Conservation (phyloP, 2,329 filamentous ascomycete species). For the Podosphaera fusca region DNA sequence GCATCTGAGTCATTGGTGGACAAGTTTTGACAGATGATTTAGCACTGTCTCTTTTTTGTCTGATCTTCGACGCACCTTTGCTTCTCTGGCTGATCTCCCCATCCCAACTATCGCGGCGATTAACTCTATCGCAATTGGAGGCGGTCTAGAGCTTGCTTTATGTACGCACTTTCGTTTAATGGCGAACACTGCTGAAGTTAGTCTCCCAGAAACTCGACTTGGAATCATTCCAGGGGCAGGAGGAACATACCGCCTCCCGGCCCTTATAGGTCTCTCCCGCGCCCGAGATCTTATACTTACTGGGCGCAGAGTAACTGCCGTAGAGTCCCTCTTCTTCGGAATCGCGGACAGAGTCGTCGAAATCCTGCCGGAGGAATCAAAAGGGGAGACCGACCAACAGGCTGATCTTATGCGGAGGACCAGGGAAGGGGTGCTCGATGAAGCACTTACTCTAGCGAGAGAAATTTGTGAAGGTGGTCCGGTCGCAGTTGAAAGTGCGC, state of each 20-base stretch:
- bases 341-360: slow-evolving; percentile 80
- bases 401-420: slow-evolving; percentile 31
- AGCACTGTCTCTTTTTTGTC: slow-evolving; percentile 63
- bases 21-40: not conserved
- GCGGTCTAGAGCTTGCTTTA: slow-evolving; percentile 80
- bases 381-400: slow-evolving; percentile 16
- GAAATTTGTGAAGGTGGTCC: slow-evolving; percentile 84
- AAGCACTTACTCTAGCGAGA: slow-evolving; percentile 54
- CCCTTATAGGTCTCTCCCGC: slow-evolving; percentile 52
- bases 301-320: slow-evolving; percentile 57
- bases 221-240: slow-evolving; percentile 91
- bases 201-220: slow-evolving; percentile 73
- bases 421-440: slow-evolving; percentile 43
- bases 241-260: slow-evolving; percentile 70
- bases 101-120: slow-evolving; percentile 82
- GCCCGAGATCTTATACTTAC: slow-evolving; percentile 85
- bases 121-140: slow-evolving; percentile 67
- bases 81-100: slow-evolving; percentile 47
- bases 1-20: not conserved
- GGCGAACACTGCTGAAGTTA: slow-evolving; percentile 53
- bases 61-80: slow-evolving; percentile 54
- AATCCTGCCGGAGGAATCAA: slow-evolving; percentile 32
- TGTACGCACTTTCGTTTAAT: slow-evolving; percentile 78
- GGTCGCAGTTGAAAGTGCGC: slow-evolving; percentile 53
- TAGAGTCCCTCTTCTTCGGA: slow-evolving; percentile 80